Base-by-base conservation (phyloP, 495 filamentous ascomycete genomes). In the Daldinia concentrica region DNA sequence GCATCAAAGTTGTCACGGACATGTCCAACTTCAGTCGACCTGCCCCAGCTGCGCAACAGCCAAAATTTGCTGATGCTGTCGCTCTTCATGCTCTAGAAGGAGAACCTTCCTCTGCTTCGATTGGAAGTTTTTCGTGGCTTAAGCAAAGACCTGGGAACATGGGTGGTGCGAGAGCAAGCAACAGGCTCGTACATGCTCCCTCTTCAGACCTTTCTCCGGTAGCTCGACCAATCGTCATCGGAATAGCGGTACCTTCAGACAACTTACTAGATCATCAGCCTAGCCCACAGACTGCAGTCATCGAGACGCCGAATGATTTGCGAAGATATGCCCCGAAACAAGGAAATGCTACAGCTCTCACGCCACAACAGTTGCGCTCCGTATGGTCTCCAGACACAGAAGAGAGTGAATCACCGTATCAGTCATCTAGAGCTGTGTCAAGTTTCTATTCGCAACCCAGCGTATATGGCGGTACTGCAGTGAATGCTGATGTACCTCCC, bases 151-250 rank as follows among this genome's bases (percentile, higher is more conserved):
- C 73, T 6, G 77, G 63, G 3, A 72, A 77, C 55, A 30, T 37
- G 1, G 39, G 34, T 9, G 77, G 74, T 36, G 68, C 56, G 32
- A 80, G 77, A 76, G 74, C 73, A 58, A 58, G 72, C 7, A 70
- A 75, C 6, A 71, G 70, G 58, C 56, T 72, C 39, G 43, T 15
- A 37, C 71, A 57, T 3, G 66, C 34, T 57, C 69, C 61, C 8
- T 74, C 74, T 32, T 64, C 71, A n/a, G 91, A 90, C 41, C 79
- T 97, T 3, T 95, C 93, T 5, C 93, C 93, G 0, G 89, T 84
- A 5, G 90, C 92, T 71, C 81, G 91, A 27, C 87, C 91, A 14
- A 93, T 97, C 45, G 84, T 92, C 71, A 96, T 97, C 64, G 93
- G 92, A 0, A 86, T 96, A 7, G 86, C 85, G 3, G 86, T 95